Base-by-base conservation (phyloP, 768 basidiomycete species). In the Cystobasidium ongulense region DNA sequence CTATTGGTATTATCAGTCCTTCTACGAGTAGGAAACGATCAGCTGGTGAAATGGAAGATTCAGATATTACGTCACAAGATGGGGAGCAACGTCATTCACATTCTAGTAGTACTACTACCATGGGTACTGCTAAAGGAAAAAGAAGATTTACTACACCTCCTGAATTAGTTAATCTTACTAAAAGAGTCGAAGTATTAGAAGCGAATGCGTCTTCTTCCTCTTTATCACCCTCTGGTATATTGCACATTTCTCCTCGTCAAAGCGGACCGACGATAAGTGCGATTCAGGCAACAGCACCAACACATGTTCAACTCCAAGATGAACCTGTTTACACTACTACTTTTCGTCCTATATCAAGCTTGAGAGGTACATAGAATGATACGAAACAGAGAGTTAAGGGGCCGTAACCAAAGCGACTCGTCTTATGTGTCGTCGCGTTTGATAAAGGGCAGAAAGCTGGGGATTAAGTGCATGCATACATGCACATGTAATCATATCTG, bases 21-120 rank as follows among this genome's bases (percentile, higher is more conserved):
- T 57, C 54, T 57, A 38, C 36, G 18, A 15, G 36, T 38, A 33
- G 57, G 25, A 59, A 59, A 59, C 11, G 57, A 59, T 59, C 57
- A 15, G 29, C 25, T 59, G 57, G 29, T 27, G 57, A 59, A 59
- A 59, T 59, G 57, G 57, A 35, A 59, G 57, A 59, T 54, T 54
- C 52, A 7, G 46, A 50, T 50, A n/a, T 17, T 50, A 3, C 5
- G 15, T 11, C 15, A 17, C 4, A 11, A 17, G 46, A 50, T 11
- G 46, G 21, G 3, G 18, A 50, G n/a, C 10, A 21, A 17, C 21
- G 7, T 21, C 29, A 27, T 59, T 59, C 57, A 29, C 23, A 17
- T 50, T 17, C 18, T 50, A 7, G 8, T 18, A 41, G 18, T 41
- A 41, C 39, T 18, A 41, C 7, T 41, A 18, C 39, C 18, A 21